Evolutionary conservation across 2,329 filamentous ascomycete species (phyloP).

Genomic region (Cladosporium austrohemisphaericum): DNA sequence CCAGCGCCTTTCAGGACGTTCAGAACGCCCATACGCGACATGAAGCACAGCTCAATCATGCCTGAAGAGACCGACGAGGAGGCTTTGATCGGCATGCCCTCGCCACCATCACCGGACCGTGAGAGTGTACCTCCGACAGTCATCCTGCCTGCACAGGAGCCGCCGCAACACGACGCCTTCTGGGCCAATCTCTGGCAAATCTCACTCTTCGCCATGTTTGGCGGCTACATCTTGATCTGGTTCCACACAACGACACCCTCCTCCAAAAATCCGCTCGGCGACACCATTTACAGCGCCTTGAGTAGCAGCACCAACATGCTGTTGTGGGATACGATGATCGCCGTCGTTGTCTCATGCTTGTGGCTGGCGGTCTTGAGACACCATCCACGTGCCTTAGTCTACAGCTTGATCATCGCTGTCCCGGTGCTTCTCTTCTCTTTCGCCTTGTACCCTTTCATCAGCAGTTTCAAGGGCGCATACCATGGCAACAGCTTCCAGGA

Average conservation of each 20-base stretch:
- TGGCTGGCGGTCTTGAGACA: constrained; percentile 88
- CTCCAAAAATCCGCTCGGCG: constrained; percentile 70
- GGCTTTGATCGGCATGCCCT: constrained; percentile 41
- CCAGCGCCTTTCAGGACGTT: constrained; percentile 56
- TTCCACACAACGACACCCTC: constrained; percentile 75
- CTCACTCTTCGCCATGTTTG: constrained; percentile 74
- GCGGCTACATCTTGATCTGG: constrained; percentile 84
- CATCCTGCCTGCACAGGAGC: constrained; percentile 59
- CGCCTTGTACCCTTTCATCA: constrained; percentile 84
- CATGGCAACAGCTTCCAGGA: constrained; percentile 81
- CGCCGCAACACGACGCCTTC: constrained; percentile 81
- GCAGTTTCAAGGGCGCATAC: constrained; percentile 76
- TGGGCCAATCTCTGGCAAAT: constrained; percentile 91
- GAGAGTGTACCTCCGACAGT: constrained; percentile 57
- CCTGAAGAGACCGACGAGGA: constrained; percentile 53
- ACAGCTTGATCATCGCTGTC: constrained; percentile 75
- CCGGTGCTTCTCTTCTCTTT: constrained; percentile 85
- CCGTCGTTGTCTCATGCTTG: constrained; percentile 78
- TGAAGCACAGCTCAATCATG: constrained; percentile 42
- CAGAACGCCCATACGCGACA: constrained; percentile 40
- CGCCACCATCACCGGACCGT: constrained; percentile 45
- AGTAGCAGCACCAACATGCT: constrained; percentile 85
- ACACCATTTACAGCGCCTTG: constrained; percentile 90
- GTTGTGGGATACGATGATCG: constrained; percentile 85
- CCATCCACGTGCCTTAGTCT: constrained; percentile 81